A percentile compares a stretch with the other conserved stretches of the same genome.
Evolutionary conservation across 192 early-diverging fungal genomes (phyloP).

Genomic region (Cladochytrium replicatum): DNA sequence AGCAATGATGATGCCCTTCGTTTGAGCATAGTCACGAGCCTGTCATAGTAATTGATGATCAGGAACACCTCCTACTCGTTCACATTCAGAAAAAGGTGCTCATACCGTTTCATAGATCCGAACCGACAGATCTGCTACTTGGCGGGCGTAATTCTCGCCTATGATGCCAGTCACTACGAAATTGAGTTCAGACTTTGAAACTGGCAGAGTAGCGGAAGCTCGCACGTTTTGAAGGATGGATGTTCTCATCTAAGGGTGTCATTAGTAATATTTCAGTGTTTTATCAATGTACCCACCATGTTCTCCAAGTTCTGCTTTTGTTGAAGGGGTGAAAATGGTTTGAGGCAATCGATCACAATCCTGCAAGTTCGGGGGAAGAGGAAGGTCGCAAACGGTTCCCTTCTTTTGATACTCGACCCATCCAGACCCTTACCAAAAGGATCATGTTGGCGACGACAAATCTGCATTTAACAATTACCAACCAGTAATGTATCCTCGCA

Average conservation of each 20-base stretch:
- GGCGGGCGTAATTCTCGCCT: constrained; percentile 63
- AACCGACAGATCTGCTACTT: constrained; percentile 64
- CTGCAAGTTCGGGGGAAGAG: constrained; percentile 62
- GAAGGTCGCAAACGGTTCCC: constrained; percentile 89
- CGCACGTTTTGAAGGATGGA: constrained; percentile 79
- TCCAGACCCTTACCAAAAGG: constrained; percentile 64
- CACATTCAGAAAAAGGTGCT: constrained; percentile 1
- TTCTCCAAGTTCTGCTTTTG: constrained; percentile 96
- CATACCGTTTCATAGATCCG: constrained; percentile 65
- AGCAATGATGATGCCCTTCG: constrained; percentile 92
- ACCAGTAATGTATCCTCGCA: constrained; percentile 94
- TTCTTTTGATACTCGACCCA: constrained; percentile 91
- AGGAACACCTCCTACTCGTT: background rate
- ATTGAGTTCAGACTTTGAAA: constrained; percentile 8
- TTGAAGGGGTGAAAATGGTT: constrained; percentile 92
- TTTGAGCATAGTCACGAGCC: constrained; percentile 74
- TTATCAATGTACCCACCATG: constrained; percentile 50
- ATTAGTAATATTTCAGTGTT: constrained; percentile 6
- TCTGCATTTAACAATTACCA: background rate
- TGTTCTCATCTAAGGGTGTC: constrained; percentile 75
- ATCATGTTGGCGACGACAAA: background rate
- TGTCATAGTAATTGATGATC: background rate
- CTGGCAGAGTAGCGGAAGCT: background rate
- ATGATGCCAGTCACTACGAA: constrained; percentile 63
- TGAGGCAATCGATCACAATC: constrained; percentile 76